phyloP scores from a whole-genome alignment of 2,329 filamentous ascomycete genomes.

The Fusarium sp. region DNA sequence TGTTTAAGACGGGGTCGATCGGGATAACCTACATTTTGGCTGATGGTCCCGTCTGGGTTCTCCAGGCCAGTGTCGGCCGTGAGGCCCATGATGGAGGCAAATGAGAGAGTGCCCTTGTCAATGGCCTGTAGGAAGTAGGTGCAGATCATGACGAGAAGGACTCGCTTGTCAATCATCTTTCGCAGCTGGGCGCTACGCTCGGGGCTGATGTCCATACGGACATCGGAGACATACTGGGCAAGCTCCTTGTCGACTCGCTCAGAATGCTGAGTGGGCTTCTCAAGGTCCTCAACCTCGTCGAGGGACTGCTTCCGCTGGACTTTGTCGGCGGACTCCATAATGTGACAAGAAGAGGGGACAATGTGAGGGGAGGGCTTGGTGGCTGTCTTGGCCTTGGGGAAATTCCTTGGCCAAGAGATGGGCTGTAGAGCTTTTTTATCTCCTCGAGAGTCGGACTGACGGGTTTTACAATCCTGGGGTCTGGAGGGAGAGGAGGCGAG shows the following conservation, averaged over 20 bases:
- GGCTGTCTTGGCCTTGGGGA: not conserved
- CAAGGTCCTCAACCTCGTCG: conserved; percentile 50
- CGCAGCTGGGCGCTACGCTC: conserved; percentile 72
- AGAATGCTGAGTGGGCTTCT: conserved; percentile 61
- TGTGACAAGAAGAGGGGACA: not conserved
- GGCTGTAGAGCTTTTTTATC: not conserved
- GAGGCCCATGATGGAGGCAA: conserved; percentile 74
- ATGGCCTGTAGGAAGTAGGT: conserved; percentile 80
- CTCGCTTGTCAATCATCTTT: conserved; percentile 73
- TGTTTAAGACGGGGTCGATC: not conserved
- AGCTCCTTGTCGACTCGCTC: conserved; percentile 74
- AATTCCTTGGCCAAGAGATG: not conserved
- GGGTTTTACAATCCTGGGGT: not conserved
- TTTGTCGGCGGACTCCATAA: conserved; percentile 21
- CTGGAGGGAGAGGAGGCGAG: not conserved
- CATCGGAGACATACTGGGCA: conserved; percentile 70
- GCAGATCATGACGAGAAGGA: conserved; percentile 77
- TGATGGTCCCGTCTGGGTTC: conserved; percentile 48
- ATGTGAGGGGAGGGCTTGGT: not conserved
- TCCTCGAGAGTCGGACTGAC: not conserved
- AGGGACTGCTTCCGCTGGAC: conserved; percentile 28
- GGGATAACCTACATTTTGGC: conserved; percentile 29
- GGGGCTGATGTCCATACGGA: conserved; percentile 66
- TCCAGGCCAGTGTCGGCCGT: conserved; percentile 60
- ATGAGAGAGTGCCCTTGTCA: conserved; percentile 75